Base-by-base conservation (phyloP, 768 basidiomycete genomes). In the Leccinum boreale region DNA sequence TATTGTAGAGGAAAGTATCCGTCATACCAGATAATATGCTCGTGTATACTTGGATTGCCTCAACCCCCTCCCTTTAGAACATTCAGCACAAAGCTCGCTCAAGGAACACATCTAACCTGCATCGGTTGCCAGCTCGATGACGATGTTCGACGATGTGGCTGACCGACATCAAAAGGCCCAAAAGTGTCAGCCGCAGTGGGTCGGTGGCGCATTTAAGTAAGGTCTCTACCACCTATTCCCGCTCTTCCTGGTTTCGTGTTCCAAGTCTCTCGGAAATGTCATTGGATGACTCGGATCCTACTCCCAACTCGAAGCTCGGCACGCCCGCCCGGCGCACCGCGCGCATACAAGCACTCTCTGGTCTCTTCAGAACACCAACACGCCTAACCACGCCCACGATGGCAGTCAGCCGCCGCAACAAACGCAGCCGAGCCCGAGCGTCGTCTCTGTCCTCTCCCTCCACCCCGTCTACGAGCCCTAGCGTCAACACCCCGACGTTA, bases 361-460 rank as follows among this genome's bases (percentile, higher is more conserved):
- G 53, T 45, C 67, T 68, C 53, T 69, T 68, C 50, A 59, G 65
- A 56, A 67, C 67, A 7, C 67, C 67, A 19, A 58, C 64, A 1
- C 64, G 66, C 31, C 50, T 72, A 33, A 67, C 45, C 21, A 46
- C 67, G n/a, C 65, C 70, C 21, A 66, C 70, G 5, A 42, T 56
- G 36, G 49, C 42, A 9, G 53, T 62, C 48, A 53, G 57, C 58
- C 70, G 55, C 35, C 50, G 53, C 48, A 56, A 62, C 35, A 70
- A 67, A 35, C 69, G 70, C 21, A 10, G 56, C 14, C 69, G 61
- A 17, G 14, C 55, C 24, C 60, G 52, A 14, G 36, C 57, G 7
- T 57, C 64, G 4, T 55, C 55, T 0, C 15, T 50, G n/a, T 52
- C 54, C 26, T 55, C 62, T 12, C 23, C 45, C 19, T 58, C 57